Percentiles rank a stretch among this genome's conserved stretches.
phyloP scores from a whole-genome alignment of 495 filamentous ascomycete species.

The Penicillium taxi region DNA sequence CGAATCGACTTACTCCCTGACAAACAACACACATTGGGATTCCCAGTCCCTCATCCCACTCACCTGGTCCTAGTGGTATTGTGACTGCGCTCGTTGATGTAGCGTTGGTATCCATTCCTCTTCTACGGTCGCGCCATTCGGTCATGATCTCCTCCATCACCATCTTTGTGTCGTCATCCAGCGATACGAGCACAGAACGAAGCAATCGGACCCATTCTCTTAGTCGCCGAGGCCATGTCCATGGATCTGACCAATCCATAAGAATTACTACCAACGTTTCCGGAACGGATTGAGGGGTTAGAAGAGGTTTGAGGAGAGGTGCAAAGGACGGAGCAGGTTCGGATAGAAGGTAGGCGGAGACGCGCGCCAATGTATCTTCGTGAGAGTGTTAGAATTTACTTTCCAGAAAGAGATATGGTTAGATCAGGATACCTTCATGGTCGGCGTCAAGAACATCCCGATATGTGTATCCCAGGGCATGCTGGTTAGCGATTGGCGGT shows the following conservation, averaged over 20 bases:
- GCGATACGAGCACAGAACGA: conserved; percentile 60
- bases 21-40: conserved; percentile 88
- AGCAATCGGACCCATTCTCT: conserved; percentile 81
- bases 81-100: conserved; percentile 43
- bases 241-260: conserved; percentile 87
- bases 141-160: conserved; percentile 78
- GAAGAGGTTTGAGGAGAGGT: conserved; percentile 72
- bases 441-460: conserved; percentile 91
- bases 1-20: conserved; percentile 61
- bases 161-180: conserved; percentile 69
- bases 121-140: conserved; percentile 46
- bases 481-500: conserved; percentile 84
- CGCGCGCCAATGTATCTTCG: conserved; percentile 79
- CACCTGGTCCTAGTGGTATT: conserved; percentile 77
- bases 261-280: conserved; percentile 83
- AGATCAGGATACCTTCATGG: conserved; percentile 60
- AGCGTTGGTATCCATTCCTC: conserved; percentile 32
- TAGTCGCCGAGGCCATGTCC: conserved; percentile 83
- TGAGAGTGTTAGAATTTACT: not conserved
- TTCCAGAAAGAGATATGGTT: not conserved
- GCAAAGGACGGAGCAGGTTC: conserved; percentile 76
- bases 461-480: conserved; percentile 91
- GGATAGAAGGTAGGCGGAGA: conserved; percentile 83
- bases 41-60: conserved; percentile 89
- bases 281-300: conserved; percentile 78